These are phyloP conservation scores for Sporothrix curviconia DNA, from an alignment of 2,329 filamentous ascomycete species.

Conservation along the genomic window DNA sequence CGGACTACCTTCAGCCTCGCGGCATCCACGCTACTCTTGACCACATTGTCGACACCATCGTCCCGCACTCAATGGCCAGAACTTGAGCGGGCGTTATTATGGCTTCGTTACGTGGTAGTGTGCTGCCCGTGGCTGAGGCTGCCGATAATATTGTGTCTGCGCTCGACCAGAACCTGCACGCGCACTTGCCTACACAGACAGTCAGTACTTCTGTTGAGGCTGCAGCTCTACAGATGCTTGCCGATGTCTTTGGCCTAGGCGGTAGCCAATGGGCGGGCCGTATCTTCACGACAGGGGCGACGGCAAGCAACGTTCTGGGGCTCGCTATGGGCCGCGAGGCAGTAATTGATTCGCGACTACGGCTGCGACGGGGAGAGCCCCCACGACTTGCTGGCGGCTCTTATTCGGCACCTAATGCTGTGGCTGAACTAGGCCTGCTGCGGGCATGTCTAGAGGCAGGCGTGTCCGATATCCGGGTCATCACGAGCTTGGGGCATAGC, in stretches of 20 bases:
- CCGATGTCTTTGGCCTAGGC: conserved; percentile 56
- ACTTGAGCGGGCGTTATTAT: conserved; percentile 65
- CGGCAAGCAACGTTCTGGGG: conserved; percentile 76
- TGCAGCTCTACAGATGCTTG: conserved; percentile 61
- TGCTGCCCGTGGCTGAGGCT: conserved; percentile 69
- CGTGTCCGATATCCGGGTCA: conserved; percentile 62
- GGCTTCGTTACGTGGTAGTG: conserved; percentile 83
- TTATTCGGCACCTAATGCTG: conserved; percentile 21
- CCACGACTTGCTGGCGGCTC: background rate
- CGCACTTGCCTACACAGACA: conserved; percentile 72
- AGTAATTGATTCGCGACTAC: conserved; percentile 35
- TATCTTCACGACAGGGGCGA: conserved; percentile 56
- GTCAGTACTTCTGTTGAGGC: conserved; percentile 72
- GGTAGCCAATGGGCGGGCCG: conserved; percentile 51
- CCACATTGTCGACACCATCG: conserved; percentile 41
- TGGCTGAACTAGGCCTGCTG: conserved; percentile 65
- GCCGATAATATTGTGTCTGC: conserved; percentile 79
- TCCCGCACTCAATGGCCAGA: conserved; percentile 61
- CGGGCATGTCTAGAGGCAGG: conserved; percentile 58
- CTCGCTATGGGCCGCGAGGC: conserved; percentile 60
- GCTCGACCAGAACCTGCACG: conserved; percentile 76
- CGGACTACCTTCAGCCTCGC: conserved; percentile 28
- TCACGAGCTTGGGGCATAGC: conserved; percentile 79
- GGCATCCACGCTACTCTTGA: conserved; percentile 29
- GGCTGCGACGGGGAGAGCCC: conserved; percentile 26